Base-by-base conservation (phyloP, 2,329 filamentous ascomycete genomes). In the Mycosphaerella arachidis region DNA sequence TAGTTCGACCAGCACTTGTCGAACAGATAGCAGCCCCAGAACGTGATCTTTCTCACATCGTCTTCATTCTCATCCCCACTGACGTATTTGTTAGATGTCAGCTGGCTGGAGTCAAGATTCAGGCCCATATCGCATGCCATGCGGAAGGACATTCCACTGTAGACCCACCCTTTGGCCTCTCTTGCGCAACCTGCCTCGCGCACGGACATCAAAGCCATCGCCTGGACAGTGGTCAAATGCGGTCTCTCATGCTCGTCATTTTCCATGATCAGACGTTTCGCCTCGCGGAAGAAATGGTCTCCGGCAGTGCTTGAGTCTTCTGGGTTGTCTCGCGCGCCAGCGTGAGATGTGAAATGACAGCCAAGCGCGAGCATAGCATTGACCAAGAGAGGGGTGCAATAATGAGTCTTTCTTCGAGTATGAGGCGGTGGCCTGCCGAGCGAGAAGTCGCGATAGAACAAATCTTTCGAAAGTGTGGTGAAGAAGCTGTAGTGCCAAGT, bases 1-100 rank as follows among this genome's bases (percentile, higher is more conserved):
- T 97, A 97, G 73, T 97, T 97, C 53, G 92, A 96, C 92, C 93
- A 97, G 74, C 91, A 96, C 81, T 97, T 97, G 78, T 99, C 94
- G 73, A 97, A 96, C n/a, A 96, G 77, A 74, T 94, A 97, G 73
- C 92, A 97, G 6, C 94, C 94, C 94, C 94, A 97, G 71, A 97
- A 97, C 0, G 94, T 97, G 46, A 97, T 88, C 56, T 90, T 84
- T 43, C 94, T 83, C 2, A 92, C 92, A 75, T 99, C 94, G 43
- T 95, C 84, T 73, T 97, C 93, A 51, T 89, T 84, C 59, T 96
- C 91, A 62, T 86, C 86, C n/a, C 78, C 68, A 45, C 67, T 70
- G 51, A 69, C 59, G 24, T 64, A 63, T 43, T 72, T 75, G 61
- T 73, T 80, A 7, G 78, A 76, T 7, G 83, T 82, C 60, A 91